Conservation (phyloP, 345 rosid species). For the Eucalyptus rudis region DNA sequence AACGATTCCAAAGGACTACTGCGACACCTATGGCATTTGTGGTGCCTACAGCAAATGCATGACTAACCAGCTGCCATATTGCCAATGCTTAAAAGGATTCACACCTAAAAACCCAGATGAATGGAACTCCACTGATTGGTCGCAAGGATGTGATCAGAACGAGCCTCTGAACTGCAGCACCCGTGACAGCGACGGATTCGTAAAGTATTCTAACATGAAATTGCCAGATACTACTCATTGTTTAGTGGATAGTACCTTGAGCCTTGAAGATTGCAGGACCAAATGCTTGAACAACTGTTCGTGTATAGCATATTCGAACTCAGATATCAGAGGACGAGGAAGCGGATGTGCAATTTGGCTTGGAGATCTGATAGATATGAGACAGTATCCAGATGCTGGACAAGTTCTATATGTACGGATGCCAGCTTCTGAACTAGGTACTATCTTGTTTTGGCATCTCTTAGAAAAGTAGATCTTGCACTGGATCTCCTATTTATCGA, state of each 20-base stretch:
- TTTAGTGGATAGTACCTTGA: background rate
- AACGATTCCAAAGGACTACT: conserved; percentile 1
- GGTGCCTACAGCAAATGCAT: conserved; percentile 2
- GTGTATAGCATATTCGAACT: conserved; percentile 12
- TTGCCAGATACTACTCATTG: conserved; percentile 17
- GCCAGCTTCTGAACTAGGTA: conserved; percentile 28
- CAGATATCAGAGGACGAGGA: conserved; percentile 4
- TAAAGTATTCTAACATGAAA: conserved; percentile 9
- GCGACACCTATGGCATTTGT: conserved; percentile 13
- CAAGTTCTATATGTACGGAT: conserved; percentile 20
- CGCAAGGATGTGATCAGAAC: conserved; percentile 18
- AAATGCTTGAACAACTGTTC: conserved; percentile 17
- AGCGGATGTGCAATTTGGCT: conserved; percentile 24
- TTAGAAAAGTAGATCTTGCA: background rate
- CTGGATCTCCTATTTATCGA: background rate
- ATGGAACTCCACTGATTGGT: conserved; percentile 21
- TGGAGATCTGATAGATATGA: conserved; percentile 13
- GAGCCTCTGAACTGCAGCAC: conserved; percentile 8
- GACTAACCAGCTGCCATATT: background rate
- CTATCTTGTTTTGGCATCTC: background rate
- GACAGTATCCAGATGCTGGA: conserved; percentile 12
- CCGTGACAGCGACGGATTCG: conserved; percentile 12
- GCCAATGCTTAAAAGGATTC: conserved; percentile 24
- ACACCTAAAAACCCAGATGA: conserved; percentile 1
- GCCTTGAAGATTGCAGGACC: conserved; percentile 2